Conservation (phyloP, 2,329 filamentous ascomycete species). For the Chrysoporthe puriensis region DNA sequence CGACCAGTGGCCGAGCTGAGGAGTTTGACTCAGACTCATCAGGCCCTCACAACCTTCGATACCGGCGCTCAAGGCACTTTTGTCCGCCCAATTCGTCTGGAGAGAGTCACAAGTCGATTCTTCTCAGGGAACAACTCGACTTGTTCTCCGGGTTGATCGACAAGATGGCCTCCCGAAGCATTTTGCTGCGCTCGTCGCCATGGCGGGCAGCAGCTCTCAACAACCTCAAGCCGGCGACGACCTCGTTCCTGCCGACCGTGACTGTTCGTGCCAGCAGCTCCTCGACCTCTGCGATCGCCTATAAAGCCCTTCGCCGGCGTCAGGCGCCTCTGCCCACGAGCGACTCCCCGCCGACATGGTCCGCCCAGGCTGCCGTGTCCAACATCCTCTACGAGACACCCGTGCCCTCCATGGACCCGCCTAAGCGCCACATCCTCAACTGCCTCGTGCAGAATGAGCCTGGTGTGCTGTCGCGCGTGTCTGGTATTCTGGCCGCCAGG, state of each 20-base stretch:
- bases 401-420: constrained; percentile 76
- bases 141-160: constrained; percentile 25
- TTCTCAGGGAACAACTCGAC: constrained; percentile 19
- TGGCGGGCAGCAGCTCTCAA: constrained; percentile 33
- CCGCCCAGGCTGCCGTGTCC: constrained; percentile 91
- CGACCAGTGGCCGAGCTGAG: neutral
- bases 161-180: constrained; percentile 29
- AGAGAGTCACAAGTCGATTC: constrained; percentile 24
- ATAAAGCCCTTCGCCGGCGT: constrained; percentile 94
- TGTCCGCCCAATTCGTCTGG: constrained; percentile 5
- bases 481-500: constrained; percentile 90
- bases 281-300: constrained; percentile 91
- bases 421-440: constrained; percentile 95
- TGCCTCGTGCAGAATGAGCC: constrained; percentile 99
- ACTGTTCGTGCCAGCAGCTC: constrained; percentile 54
- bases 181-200: constrained; percentile 27
- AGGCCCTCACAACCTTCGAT: constrained; percentile 7
- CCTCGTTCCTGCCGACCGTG: constrained; percentile 31
- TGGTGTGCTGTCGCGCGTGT: constrained; percentile 93
- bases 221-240: constrained; percentile 33
- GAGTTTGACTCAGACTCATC: constrained; percentile 22
- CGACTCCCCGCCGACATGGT: constrained; percentile 76
- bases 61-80: neutral
- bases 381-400: constrained; percentile 99
- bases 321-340: constrained; percentile 82